phyloP scores from a whole-genome alignment of 441 rosid genomes.

The Biscutella laevigata region DNA sequence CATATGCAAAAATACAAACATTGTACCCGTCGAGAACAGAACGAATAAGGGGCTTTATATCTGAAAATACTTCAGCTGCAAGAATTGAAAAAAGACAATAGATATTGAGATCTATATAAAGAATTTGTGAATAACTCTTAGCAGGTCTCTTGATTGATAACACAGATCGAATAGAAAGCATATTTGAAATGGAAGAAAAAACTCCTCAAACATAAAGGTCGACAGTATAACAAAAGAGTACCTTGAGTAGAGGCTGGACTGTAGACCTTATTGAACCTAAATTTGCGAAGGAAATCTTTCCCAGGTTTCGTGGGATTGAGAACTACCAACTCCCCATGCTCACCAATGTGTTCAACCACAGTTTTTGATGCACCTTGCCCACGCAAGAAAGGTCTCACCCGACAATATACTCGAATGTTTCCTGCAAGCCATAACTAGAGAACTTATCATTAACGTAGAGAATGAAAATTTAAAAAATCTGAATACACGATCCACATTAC shows the following conservation, averaged over 20 bases:
- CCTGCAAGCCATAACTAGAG: constrained; percentile 36
- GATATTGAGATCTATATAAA: not conserved
- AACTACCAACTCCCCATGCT: constrained; percentile 62
- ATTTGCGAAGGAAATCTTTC: constrained; percentile 58
- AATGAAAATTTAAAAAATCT: not conserved
- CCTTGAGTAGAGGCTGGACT: constrained; percentile 81
- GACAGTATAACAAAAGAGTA: constrained; percentile 21
- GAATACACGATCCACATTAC: constrained; percentile 27
- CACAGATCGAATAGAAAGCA: not conserved
- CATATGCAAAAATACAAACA: constrained; percentile 66
- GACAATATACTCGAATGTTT: constrained; percentile 77
- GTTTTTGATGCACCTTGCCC: constrained; percentile 37
- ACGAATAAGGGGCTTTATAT: constrained; percentile 44
- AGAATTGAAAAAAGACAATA: constrained; percentile 11
- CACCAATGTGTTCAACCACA: constrained; percentile 53
- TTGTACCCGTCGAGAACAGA: constrained; percentile 62
- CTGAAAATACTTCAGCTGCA: constrained; percentile 51
- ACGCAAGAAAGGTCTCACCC: constrained; percentile 67
- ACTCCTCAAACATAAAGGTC: not conserved
- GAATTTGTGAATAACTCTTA: not conserved
- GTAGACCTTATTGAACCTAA: constrained; percentile 71
- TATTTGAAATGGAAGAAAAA: not conserved
- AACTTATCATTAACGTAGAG: constrained; percentile 1
- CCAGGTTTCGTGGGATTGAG: constrained; percentile 74
- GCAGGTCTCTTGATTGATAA: not conserved